Evolutionary conservation across 2,329 filamentous ascomycete genomes (phyloP).

Genomic region (Neofusicoccum kwambonambiense): DNA sequence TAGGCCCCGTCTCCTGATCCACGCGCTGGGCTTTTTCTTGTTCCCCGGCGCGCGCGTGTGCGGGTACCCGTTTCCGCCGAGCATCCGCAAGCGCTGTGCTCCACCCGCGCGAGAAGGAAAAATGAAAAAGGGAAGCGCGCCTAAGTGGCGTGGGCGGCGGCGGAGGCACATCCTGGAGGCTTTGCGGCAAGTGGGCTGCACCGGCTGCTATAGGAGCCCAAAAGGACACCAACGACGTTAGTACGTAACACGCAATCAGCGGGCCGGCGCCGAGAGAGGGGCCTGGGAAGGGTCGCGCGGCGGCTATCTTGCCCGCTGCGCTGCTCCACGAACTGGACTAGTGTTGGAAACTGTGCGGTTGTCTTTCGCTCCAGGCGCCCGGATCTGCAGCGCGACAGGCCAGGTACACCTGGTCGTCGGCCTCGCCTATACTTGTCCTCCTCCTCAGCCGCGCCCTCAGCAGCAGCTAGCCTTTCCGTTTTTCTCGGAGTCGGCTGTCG

Average conservation of each 20-base stretch:
- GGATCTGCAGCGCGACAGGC: neutral
- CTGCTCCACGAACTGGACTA: too few relatives aligned
- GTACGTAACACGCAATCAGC: conserved; percentile 10
- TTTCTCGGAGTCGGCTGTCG: neutral
- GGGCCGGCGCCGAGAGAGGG: conserved; percentile 10
- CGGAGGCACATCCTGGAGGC: neutral
- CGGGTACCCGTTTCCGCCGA: neutral
- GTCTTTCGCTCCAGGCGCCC: neutral
- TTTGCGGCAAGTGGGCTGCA: conserved; percentile 1
- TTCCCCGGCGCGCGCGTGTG: neutral
- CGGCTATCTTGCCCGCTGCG: too few relatives aligned
- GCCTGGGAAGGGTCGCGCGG: neutral
- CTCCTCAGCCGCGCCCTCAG: neutral
- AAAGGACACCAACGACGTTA: neutral
- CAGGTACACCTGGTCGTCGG: conserved; percentile 5
- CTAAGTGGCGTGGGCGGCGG: neutral
- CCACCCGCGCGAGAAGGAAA: neutral
- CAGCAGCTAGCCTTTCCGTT: neutral
- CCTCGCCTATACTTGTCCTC: neutral
- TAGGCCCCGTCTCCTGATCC: neutral
- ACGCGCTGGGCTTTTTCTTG: neutral
- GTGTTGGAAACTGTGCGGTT: neutral
- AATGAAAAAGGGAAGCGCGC: neutral
- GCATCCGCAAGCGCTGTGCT: conserved; percentile 11
- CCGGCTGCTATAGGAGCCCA: neutral